phyloP scores from a whole-genome alignment of 2,329 filamentous ascomycete species.

The Aspergillus ustus region DNA sequence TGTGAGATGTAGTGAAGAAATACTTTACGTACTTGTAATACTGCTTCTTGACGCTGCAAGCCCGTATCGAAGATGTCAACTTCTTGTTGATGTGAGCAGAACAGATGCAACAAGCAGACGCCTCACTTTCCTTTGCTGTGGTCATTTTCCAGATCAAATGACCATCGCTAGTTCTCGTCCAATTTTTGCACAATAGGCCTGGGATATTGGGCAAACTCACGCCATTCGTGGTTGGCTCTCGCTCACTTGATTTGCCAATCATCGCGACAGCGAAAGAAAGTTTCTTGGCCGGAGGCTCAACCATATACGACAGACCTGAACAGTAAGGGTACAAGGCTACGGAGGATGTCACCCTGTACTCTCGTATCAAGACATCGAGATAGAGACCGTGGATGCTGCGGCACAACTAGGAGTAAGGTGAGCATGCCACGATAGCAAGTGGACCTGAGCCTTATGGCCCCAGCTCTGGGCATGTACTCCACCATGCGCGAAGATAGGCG shows the following conservation, averaged over 20 bases:
- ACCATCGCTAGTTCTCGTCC: not conserved
- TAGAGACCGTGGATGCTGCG: not conserved
- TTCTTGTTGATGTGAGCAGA: not conserved
- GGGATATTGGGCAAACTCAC: not conserved
- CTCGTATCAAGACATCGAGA: not conserved
- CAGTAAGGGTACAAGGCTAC: not conserved
- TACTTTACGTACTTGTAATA: conserved; percentile 3
- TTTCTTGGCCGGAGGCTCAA: not conserved
- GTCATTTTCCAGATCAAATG: not conserved
- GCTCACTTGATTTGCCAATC: not conserved
- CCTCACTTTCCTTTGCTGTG: not conserved
- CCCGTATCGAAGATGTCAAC: not conserved
- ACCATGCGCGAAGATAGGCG: not conserved
- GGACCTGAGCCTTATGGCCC: not conserved
- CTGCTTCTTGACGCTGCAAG: not conserved
- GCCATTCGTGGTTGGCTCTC: not conserved
- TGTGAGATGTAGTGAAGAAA: not conserved
- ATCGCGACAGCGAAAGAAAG: not conserved
- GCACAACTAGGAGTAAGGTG: not conserved
- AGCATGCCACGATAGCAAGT: conserved; percentile 9
- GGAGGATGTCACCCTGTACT: not conserved
- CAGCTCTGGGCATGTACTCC: not conserved
- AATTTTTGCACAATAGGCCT: not conserved
- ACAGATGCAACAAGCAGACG: not conserved
- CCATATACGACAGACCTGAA: conserved; percentile 3